These are phyloP conservation scores for Penicillium daleae DNA, from an alignment of 495 filamentous ascomycete species.

Conservation along the genomic window DNA sequence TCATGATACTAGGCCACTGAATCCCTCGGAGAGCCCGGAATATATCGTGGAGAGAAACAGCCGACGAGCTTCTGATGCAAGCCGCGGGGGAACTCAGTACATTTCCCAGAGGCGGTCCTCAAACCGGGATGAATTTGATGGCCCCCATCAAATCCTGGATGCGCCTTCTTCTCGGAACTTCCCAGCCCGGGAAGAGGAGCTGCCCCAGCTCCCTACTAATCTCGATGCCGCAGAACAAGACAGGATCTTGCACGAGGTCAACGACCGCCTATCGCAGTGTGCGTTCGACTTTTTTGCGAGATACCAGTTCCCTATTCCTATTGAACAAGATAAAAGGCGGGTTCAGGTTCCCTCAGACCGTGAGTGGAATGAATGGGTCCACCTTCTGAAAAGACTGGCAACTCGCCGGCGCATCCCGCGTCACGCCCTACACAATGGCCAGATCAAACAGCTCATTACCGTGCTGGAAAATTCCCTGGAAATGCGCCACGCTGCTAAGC, in stretches of 20 bases:
- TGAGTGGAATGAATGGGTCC: slow-evolving; percentile 93
- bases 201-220: slow-evolving; percentile 81
- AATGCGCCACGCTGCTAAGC: slow-evolving; percentile 82
- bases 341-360: slow-evolving; percentile 79
- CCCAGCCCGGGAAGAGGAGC: slow-evolving; percentile 73
- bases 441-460: slow-evolving; percentile 87
- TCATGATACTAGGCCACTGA: slow-evolving; percentile 38
- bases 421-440: slow-evolving; percentile 80
- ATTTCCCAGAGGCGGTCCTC: slow-evolving; percentile 71
- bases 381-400: slow-evolving; percentile 81
- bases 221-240: slow-evolving; percentile 84
- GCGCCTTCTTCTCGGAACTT: slow-evolving; percentile 65
- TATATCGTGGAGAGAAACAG: slow-evolving; percentile 47
- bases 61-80: slow-evolving; percentile 45
- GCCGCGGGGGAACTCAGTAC: slow-evolving; percentile 54
- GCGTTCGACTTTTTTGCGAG: slow-evolving; percentile 88
- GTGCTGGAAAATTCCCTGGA: slow-evolving; percentile 82
- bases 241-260: slow-evolving; percentile 74
- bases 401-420: slow-evolving; percentile 85
- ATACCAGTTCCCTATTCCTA: slow-evolving; percentile 85
- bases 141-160: slow-evolving; percentile 77
- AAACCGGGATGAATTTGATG: slow-evolving; percentile 89
- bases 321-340: slow-evolving; percentile 77
- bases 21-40: slow-evolving; percentile 41
- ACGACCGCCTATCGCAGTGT: slow-evolving; percentile 81